Conservation (phyloP, 768 basidiomycete species). For the Jaapia argillacea region DNA sequence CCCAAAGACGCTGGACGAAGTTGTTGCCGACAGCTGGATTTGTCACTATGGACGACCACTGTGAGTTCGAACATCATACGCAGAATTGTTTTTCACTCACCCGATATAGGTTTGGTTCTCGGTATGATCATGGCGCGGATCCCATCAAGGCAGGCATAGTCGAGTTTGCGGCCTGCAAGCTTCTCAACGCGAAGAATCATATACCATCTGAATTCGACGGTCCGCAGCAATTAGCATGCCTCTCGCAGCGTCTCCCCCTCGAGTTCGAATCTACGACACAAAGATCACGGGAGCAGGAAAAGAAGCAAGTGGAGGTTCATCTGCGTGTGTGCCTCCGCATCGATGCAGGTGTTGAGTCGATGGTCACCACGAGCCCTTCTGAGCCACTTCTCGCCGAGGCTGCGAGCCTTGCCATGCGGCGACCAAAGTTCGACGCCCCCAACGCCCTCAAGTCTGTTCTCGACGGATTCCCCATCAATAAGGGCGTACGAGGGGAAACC, state of each 20-base stretch:
- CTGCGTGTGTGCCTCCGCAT: constrained; percentile 19
- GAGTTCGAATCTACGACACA: constrained; percentile 17
- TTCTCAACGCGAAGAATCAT: not conserved
- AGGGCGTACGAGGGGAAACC: not conserved
- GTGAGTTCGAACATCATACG: constrained; percentile 9
- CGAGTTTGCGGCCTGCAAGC: constrained; percentile 6
- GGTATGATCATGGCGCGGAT: constrained; percentile 6
- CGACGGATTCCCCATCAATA: not conserved
- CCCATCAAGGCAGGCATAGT: constrained; percentile 4
- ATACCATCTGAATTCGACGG: no score
- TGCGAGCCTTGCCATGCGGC: constrained; percentile 10
- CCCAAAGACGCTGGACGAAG: constrained; percentile 7
- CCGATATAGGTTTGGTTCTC: constrained; percentile 8
- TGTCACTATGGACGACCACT: constrained; percentile 14
- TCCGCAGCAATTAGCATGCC: constrained; percentile 5
- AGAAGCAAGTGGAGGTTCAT: constrained; percentile 20
- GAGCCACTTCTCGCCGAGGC: constrained; percentile 21
- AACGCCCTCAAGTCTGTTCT: constrained; percentile 1
- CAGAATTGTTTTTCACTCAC: not conserved
- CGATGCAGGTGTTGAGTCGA: constrained; percentile 8
- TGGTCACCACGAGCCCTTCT: constrained; percentile 15
- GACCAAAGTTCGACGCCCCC: constrained; percentile 5
- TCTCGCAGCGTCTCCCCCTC: constrained; percentile 15
- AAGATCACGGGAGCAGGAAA: constrained; percentile 8
- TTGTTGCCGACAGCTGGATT: constrained; percentile 12